These are phyloP conservation scores for Incumbomyces delicatus DNA, from an alignment of 2,329 filamentous ascomycete genomes.

Conservation along the genomic window DNA sequence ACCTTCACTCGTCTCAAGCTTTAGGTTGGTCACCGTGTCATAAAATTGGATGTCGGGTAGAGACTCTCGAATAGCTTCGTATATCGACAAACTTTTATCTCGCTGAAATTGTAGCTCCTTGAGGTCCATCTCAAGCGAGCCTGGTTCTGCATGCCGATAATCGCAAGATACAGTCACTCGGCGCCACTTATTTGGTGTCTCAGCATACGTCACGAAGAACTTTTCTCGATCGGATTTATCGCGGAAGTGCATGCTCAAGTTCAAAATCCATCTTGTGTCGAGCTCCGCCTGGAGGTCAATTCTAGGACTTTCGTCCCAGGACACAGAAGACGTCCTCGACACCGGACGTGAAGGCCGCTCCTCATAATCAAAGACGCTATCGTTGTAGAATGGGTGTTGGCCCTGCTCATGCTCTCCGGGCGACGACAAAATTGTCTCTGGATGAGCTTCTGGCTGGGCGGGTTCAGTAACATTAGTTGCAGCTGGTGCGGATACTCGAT, in stretches of 20 bases:
- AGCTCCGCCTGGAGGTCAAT: slow-evolving; percentile 63
- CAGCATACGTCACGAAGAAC: slow-evolving; percentile 92
- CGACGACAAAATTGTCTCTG: slow-evolving; percentile 1
- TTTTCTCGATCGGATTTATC: slow-evolving; percentile 90
- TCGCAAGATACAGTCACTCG: slow-evolving; percentile 89
- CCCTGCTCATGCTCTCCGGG: slow-evolving; percentile 11
- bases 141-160: slow-evolving; percentile 68
- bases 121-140: slow-evolving; percentile 79
- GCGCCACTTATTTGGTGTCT: slow-evolving; percentile 68
- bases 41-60: slow-evolving; percentile 93
- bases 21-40: slow-evolving; percentile 89
- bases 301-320: slow-evolving; percentile 25
- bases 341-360: slow-evolving; percentile 22
- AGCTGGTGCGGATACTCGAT: slow-evolving; percentile 26
- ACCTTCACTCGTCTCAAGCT: slow-evolving; percentile 78
- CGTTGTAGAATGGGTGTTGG: slow-evolving; percentile 15
- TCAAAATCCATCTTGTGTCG: slow-evolving; percentile 86
- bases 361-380: slow-evolving; percentile 15
- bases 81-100: slow-evolving; percentile 87
- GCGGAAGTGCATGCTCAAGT: slow-evolving; percentile 95
- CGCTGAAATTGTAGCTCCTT: slow-evolving; percentile 69
- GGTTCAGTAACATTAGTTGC: slow-evolving; percentile 24
- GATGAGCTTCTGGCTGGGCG: slow-evolving; percentile 3
- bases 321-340: slow-evolving; percentile 39
- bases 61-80: slow-evolving; percentile 87